Conservation (phyloP, 2,329 filamentous ascomycete genomes). For the Cladosporium sp. region DNA sequence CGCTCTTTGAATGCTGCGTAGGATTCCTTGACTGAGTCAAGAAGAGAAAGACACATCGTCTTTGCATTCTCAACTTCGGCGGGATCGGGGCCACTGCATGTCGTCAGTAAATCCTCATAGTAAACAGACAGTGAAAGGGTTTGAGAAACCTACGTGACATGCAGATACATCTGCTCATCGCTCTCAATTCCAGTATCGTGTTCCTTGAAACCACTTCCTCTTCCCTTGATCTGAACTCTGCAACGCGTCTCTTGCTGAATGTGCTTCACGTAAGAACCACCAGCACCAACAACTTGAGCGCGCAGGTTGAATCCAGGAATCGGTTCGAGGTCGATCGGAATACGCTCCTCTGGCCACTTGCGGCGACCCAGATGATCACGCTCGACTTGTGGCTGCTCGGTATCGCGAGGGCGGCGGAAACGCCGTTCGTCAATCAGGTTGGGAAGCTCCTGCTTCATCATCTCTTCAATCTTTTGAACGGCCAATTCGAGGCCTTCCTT, state of each 20-base stretch:
- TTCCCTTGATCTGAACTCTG: constrained; percentile 96
- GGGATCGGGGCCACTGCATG: constrained; percentile 71
- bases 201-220: constrained; percentile 90
- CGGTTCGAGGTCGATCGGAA: constrained; percentile 84
- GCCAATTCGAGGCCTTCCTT: constrained; percentile 90
- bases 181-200: constrained; percentile 82
- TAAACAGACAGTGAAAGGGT: neutral
- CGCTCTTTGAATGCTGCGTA: constrained; percentile 82
- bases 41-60: constrained; percentile 79
- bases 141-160: constrained; percentile 73
- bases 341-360: constrained; percentile 98
- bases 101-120: constrained; percentile 10
- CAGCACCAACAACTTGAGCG: constrained; percentile 91
- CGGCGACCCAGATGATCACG: constrained; percentile 86
- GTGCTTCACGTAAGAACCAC: constrained; percentile 94
- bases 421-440: constrained; percentile 92
- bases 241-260: constrained; percentile 94
- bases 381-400: constrained; percentile 64
- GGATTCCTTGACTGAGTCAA: constrained; percentile 79
- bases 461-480: constrained; percentile 80
- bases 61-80: constrained; percentile 82
- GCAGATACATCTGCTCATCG: constrained; percentile 93
- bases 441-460: constrained; percentile 93
- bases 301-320: constrained; percentile 93
- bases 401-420: constrained; percentile 65